These are phyloP conservation scores for Cercophora newfieldiana DNA, from an alignment of 495 filamentous ascomycete species.

Conservation along the genomic window DNA sequence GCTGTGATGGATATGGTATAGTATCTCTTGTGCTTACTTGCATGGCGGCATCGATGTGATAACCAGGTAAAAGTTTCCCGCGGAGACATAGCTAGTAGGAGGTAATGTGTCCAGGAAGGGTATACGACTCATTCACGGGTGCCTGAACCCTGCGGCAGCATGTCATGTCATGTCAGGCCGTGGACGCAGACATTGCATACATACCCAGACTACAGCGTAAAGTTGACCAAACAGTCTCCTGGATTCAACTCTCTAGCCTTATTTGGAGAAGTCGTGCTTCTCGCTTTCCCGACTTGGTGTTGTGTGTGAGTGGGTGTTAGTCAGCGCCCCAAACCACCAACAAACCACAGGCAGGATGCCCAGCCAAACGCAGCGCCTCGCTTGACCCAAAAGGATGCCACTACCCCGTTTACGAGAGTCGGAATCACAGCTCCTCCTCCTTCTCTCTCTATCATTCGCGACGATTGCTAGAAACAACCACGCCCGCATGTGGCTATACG, in stretches of 20 bases:
- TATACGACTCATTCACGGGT: neutral
- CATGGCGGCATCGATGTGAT: neutral
- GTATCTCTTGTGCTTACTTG: neutral
- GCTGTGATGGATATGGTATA: neutral
- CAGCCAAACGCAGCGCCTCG: neutral
- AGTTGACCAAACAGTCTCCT: neutral
- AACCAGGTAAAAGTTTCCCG: neutral
- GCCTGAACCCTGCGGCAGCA: neutral
- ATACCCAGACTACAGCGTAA: too few species aligned
- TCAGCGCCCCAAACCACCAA: neutral
- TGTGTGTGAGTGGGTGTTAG: neutral
- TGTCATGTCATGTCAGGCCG: neutral
- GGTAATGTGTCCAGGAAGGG: neutral
- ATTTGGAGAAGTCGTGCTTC: neutral
- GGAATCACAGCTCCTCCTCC: neutral
- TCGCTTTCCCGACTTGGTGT: neutral
- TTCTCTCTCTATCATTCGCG: neutral
- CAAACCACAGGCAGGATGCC: neutral
- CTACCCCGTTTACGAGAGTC: neutral
- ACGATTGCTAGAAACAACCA: too few species aligned
- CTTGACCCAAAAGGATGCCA: neutral
- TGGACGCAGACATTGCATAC: too few species aligned
- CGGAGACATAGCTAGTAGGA: too few species aligned
- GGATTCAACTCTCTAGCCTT: neutral
- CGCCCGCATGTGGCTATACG: too few species aligned